Evolutionary conservation across 345 rosid genomes (phyloP).

Genomic region (Salix arbutifolia): DNA sequence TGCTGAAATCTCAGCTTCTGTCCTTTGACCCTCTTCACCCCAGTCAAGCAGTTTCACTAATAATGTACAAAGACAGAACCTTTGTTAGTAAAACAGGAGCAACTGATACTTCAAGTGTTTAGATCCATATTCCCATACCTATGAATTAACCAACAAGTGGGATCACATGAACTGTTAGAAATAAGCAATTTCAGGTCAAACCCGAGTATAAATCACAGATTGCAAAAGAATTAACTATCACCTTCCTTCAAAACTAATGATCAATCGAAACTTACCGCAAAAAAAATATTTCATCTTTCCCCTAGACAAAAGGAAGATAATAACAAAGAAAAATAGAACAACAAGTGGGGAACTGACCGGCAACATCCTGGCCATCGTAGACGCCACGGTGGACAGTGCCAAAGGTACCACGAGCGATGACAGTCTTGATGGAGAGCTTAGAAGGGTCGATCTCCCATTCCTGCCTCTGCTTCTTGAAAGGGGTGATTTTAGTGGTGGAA

Average conservation of each 20-base stretch:
- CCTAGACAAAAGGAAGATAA: not conserved
- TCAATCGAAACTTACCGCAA: not conserved
- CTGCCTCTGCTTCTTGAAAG: constrained; percentile 39
- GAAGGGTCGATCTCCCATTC: constrained; percentile 98
- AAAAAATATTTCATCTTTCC: not conserved
- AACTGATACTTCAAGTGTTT: not conserved
- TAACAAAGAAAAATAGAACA: not conserved
- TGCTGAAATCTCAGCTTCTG: constrained; percentile 80
- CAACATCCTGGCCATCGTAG: constrained; percentile 84
- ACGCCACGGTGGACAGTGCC: constrained; percentile 97
- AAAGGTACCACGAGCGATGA: constrained; percentile 95
- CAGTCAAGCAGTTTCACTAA: constrained; percentile 96
- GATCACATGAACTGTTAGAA: constrained; percentile 41
- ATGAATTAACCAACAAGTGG: constrained; percentile 35
- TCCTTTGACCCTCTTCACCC: constrained; percentile 99
- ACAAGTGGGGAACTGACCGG: constrained; percentile 53
- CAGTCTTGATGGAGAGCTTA: constrained; percentile 73
- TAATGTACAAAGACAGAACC: constrained; percentile 11
- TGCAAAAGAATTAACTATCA: constrained; percentile 35
- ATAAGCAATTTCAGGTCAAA: constrained; percentile 37
- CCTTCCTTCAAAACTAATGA: not conserved
- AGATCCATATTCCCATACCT: not conserved
- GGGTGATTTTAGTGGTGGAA: constrained; percentile 1
- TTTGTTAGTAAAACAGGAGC: constrained; percentile 13
- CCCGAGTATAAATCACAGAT: constrained; percentile 57